Conservation (phyloP, 140 eudicot species). For the Bidens hawaiensis region DNA sequence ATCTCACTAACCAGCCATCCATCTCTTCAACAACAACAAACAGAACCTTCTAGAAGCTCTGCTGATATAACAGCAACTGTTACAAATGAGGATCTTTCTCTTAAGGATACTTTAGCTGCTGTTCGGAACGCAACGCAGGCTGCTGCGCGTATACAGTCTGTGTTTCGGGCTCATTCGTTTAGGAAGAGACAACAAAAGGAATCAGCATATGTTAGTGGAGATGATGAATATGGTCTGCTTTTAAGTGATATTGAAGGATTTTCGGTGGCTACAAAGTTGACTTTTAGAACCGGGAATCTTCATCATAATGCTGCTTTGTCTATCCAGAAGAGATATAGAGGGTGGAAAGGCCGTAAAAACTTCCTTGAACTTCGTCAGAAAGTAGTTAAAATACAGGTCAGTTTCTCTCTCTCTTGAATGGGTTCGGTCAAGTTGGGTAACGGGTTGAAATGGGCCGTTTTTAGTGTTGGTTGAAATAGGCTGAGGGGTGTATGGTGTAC, state of each 20-base stretch:
- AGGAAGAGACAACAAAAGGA: conserved; percentile 66
- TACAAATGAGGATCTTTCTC: conserved; percentile 58
- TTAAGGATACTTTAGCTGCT: conserved; percentile 70
- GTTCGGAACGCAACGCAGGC: conserved; percentile 85
- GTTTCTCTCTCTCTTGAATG: neutral
- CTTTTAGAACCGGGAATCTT: conserved; percentile 46
- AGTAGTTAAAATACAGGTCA: conserved; percentile 98
- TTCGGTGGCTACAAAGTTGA: conserved; percentile 68
- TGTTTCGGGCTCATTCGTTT: conserved; percentile 95
- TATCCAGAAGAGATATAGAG: conserved; percentile 85
- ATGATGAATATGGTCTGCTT: conserved; percentile 53
- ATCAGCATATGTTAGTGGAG: conserved; percentile 28
- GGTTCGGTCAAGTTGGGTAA: neutral
- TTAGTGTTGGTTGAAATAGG: neutral
- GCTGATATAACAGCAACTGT: conserved; percentile 51
- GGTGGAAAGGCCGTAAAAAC: conserved; percentile 91
- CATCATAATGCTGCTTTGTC: conserved; percentile 76
- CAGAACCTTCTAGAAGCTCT: conserved; percentile 53
- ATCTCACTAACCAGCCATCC: conserved; percentile 80
- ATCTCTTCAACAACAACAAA: conserved; percentile 61
- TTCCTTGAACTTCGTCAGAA: conserved; percentile 83
- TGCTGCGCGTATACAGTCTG: conserved; percentile 96
- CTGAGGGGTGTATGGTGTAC: neutral
- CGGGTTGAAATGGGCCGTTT: neutral
- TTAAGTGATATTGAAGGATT: conserved; percentile 55